Conservation (phyloP, 441 rosid genomes). For the Rhodomyrtus psidioides region DNA sequence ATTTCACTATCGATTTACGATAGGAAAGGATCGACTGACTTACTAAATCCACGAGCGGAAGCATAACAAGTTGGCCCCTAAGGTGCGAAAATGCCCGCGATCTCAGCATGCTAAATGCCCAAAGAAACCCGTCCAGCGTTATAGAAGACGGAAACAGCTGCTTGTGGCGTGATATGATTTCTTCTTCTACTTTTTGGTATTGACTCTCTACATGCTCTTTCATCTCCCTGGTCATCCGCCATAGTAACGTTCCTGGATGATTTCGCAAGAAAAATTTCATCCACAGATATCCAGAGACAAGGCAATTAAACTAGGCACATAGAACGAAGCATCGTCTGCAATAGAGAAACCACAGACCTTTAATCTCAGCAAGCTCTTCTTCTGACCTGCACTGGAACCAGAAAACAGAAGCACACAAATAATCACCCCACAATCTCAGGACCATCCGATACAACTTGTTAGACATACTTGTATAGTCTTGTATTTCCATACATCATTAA, state of each 20-base stretch:
- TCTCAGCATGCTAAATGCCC: conserved; percentile 92
- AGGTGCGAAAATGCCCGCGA: conserved; percentile 88
- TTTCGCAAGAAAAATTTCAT: neutral
- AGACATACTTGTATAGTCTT: too few relatives aligned
- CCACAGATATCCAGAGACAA: neutral
- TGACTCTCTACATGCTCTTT: conserved; percentile 58
- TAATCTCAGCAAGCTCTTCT: conserved; percentile 87
- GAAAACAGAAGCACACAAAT: neutral
- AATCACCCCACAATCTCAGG: conserved; percentile 7
- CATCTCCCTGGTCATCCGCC: conserved; percentile 62
- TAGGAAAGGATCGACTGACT: neutral
- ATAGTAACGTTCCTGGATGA: conserved; percentile 61
- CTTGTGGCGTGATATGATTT: conserved; percentile 44
- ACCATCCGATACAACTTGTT: conserved; percentile 5
- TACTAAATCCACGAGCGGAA: conserved; percentile 92
- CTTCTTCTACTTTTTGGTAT: conserved; percentile 56
- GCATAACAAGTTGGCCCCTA: conserved; percentile 79
- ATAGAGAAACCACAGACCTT: conserved; percentile 39
- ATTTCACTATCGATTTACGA: neutral
- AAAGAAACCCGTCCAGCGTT: conserved; percentile 57
- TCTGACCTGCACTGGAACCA: conserved; percentile 93
- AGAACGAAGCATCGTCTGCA: neutral
- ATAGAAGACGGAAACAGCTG: conserved; percentile 54
- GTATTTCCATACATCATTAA: too few relatives aligned
- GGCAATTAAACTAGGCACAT: neutral